phyloP scores from a whole-genome alignment of 2,329 filamentous ascomycete species.

The Zelopaecilomyces penicillatus region DNA sequence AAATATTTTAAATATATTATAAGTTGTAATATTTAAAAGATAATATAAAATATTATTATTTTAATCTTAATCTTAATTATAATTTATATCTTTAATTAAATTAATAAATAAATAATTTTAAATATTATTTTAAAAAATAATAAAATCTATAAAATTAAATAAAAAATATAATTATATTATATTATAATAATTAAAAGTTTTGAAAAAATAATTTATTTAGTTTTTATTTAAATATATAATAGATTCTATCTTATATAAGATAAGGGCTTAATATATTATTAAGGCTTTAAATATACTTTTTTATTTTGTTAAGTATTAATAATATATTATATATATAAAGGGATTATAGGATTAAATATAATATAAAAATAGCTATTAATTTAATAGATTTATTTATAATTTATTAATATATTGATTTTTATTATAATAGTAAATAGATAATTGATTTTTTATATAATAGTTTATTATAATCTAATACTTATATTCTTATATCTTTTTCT shows the following conservation, averaged over 20 bases:
- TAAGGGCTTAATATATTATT: neutral
- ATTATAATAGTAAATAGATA: neutral
- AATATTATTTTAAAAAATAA: too few relatives aligned
- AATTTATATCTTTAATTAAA: neutral
- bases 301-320: neutral
- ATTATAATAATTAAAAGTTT: neutral
- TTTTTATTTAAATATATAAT: neutral
- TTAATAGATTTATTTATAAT: neutral
- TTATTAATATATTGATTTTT: neutral
- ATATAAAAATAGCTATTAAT: neutral
- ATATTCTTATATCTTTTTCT: slow-evolving; percentile 1
- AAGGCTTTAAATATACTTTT: neutral
- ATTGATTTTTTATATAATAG: neutral
- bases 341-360: neutral
- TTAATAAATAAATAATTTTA: too few relatives aligned
- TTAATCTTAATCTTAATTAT: neutral
- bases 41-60: neutral
- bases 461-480: neutral
- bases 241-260: neutral
- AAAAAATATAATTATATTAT: neutral
- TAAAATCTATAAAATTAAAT: too few relatives aligned
- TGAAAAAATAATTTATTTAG: neutral
- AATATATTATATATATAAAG: neutral
- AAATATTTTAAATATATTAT: neutral
- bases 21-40: neutral